phyloP scores from a whole-genome alignment of 2,329 filamentous ascomycete species.

The Beauveria scarabaeidicola region DNA sequence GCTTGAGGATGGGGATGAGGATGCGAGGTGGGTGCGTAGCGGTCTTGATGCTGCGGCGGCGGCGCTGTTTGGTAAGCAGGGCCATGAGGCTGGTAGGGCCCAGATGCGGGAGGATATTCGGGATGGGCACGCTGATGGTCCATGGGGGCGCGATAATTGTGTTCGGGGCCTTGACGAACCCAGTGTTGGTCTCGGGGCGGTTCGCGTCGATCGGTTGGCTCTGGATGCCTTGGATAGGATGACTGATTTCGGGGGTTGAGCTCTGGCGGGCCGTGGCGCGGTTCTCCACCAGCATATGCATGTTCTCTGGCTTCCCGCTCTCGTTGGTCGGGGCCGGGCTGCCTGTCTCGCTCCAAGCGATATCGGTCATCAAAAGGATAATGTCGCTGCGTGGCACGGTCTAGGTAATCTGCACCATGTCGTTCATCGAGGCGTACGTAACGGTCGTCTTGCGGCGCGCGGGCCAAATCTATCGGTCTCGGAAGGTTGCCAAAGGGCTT shows the following conservation, averaged over 20 bases:
- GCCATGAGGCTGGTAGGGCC: slow-evolving; percentile 23
- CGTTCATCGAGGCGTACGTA: slow-evolving; percentile 43
- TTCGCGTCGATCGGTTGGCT: slow-evolving; percentile 32
- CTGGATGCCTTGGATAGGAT: slow-evolving; percentile 36
- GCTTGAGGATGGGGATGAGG: slow-evolving; percentile 18
- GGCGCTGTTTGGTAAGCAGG: slow-evolving; percentile 23
- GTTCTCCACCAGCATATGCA: slow-evolving; percentile 41
- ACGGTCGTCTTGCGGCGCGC: slow-evolving; percentile 32
- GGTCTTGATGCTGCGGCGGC: slow-evolving; percentile 21
- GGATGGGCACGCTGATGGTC: slow-evolving; percentile 31
- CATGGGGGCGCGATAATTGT: slow-evolving; percentile 28
- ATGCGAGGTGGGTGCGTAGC: slow-evolving; percentile 28
- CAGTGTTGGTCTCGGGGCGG: slow-evolving; percentile 25
- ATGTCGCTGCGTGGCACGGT: slow-evolving; percentile 36
- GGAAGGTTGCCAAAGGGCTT: slow-evolving; percentile 40
- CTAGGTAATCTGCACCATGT: slow-evolving; percentile 42
- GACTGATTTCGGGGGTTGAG: slow-evolving; percentile 38
- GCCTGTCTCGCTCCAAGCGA: slow-evolving; percentile 39
- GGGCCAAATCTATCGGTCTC: slow-evolving; percentile 38
- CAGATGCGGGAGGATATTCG: slow-evolving; percentile 39
- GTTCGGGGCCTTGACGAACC: slow-evolving; percentile 24
- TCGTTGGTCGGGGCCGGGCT: slow-evolving; percentile 35
- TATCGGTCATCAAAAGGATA: slow-evolving; percentile 46
- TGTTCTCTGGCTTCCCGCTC: slow-evolving; percentile 37
- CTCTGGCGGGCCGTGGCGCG: slow-evolving; percentile 32